Percentiles rank a stretch among this genome's conserved stretches.
Conservation (phyloP, 495 filamentous ascomycete genomes). For the Astrothelium subdiscretum region DNA sequence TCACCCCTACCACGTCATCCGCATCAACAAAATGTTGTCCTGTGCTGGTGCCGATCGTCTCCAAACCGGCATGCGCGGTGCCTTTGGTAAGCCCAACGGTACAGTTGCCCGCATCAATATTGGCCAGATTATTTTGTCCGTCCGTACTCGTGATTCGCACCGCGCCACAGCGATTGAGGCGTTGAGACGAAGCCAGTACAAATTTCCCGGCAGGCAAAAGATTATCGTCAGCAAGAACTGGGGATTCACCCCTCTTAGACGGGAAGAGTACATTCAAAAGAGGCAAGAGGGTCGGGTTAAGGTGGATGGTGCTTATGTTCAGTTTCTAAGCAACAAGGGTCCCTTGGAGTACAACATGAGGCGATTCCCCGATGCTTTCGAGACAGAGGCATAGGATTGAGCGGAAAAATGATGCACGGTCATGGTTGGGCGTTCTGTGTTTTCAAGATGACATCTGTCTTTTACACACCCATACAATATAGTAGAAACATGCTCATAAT, state of each 20-base stretch:
- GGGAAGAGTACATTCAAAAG: constrained; percentile 90
- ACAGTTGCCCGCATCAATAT: constrained; percentile 98
- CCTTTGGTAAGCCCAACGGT: constrained; percentile 98
- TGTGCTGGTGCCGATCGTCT: constrained; percentile 99
- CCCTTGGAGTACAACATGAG: constrained; percentile 74
- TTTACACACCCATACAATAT: neutral
- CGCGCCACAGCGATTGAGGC: constrained; percentile 91
- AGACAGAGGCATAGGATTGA: constrained; percentile 21
- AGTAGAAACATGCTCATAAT: too few species aligned
- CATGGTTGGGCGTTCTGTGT: neutral
- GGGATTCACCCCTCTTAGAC: constrained; percentile 96
- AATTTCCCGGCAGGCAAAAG: constrained; percentile 99
- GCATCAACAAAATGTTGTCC: constrained; percentile 99
- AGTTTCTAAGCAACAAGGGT: constrained; percentile 92
- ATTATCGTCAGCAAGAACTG: constrained; percentile 99
- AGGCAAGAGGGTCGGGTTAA: constrained; percentile 81
- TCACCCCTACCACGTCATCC: constrained; percentile 98
- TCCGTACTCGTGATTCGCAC: constrained; percentile 90
- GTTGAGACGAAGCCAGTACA: constrained; percentile 97
- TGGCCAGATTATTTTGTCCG: constrained; percentile 91
- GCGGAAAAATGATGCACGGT: neutral
- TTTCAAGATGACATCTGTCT: neutral
- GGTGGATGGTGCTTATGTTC: constrained; percentile 96
- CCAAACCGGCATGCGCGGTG: constrained; percentile 99
- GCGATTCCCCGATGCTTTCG: constrained; percentile 87